Percentiles rank a stretch among this genome's conserved stretches.
Conservation (phyloP, 2,329 filamentous ascomycete genomes). For the Talaromyces marneffei region DNA sequence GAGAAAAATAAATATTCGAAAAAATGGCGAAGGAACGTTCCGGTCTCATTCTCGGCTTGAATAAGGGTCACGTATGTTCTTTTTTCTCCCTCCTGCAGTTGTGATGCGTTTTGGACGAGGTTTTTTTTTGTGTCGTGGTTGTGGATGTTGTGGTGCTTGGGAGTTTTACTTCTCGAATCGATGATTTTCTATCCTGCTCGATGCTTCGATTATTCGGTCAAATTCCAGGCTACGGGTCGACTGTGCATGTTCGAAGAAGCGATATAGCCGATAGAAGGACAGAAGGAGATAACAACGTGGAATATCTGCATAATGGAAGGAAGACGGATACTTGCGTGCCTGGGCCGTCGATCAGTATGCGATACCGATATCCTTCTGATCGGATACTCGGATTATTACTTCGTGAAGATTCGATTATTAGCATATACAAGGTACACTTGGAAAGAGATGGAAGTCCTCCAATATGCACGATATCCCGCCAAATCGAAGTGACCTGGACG, state of each 20-base stretch:
- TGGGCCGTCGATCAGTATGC: background rate
- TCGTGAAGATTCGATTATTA: background rate
- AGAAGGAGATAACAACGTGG: background rate
- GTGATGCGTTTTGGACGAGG: background rate
- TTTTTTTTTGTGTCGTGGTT: background rate
- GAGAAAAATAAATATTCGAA: conserved; percentile 29
- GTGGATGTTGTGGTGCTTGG: background rate
- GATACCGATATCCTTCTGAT: background rate
- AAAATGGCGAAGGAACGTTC: conserved; percentile 48
- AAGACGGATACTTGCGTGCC: background rate
- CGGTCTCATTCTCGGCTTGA: conserved; percentile 56
- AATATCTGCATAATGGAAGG: background rate
- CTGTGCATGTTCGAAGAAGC: background rate
- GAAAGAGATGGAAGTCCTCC: background rate
- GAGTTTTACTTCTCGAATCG: background rate
- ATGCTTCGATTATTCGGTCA: background rate
- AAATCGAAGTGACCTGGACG: background rate
- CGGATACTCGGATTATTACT: background rate
- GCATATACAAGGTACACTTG: no score
- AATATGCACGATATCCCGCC: background rate
- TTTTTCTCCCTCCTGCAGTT: background rate
- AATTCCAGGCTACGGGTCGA: background rate
- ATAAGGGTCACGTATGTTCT: conserved; percentile 60
- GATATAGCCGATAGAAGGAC: no score
- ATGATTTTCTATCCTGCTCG: background rate